These are phyloP conservation scores for Cymbopogon citratus DNA, from an alignment of 176 grass and related monocot species.

Conservation along the genomic window DNA sequence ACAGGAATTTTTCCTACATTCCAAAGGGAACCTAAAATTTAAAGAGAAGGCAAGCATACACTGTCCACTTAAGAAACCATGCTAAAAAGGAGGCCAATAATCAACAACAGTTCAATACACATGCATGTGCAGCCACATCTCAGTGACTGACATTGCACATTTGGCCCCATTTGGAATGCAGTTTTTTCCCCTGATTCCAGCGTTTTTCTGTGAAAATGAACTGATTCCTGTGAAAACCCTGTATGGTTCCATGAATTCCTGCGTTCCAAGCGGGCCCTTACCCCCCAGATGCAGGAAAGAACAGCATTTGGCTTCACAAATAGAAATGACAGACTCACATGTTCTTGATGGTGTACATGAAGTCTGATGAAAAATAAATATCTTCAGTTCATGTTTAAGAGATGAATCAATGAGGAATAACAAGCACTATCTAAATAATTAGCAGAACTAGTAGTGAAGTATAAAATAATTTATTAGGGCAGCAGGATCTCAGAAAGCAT, in stretches of 20 bases:
- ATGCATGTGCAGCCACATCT: neutral
- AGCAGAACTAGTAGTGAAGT: neutral
- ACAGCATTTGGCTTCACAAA: neutral
- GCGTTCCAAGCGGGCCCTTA: neutral
- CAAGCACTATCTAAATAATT: neutral
- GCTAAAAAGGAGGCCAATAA: neutral
- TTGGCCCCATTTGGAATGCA: no score
- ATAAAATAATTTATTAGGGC: neutral
- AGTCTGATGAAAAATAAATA: neutral
- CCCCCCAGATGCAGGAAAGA: neutral
- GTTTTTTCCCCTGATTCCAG: no score
- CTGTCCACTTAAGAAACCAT: neutral
- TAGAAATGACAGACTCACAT: neutral
- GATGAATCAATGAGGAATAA: neutral
- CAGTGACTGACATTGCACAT: neutral
- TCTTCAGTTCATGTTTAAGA: neutral
- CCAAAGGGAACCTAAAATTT: neutral
- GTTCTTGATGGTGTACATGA: neutral
- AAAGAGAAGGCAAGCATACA: neutral
- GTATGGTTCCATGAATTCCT: no score
- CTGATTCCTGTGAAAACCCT: no score
- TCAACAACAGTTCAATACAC: neutral
- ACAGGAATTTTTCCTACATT: neutral
- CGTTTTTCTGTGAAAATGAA: no score
- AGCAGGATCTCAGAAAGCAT: neutral